Evolutionary conservation across 371 early-diverging fungal genomes (phyloP).

Genomic region (Mortierella sp.): DNA sequence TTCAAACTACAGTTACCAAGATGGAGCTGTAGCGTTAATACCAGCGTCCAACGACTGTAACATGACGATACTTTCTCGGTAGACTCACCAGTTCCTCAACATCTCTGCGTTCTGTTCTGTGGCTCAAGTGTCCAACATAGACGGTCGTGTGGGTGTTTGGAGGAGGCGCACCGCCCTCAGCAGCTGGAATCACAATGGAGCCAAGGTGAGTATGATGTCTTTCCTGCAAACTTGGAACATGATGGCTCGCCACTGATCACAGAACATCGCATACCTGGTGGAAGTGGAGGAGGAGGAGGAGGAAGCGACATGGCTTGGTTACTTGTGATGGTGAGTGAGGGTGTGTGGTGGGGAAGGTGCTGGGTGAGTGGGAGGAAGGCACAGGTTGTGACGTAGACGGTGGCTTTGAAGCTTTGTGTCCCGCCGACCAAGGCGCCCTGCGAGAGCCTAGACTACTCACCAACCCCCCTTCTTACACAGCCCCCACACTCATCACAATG

Average conservation of each 20-base stretch:
- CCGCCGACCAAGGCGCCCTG: too few species aligned
- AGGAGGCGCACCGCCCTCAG: slow-evolving; percentile 35
- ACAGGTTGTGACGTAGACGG: too few species aligned
- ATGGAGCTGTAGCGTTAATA: background rate
- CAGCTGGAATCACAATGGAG: slow-evolving; percentile 15
- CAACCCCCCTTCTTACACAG: background rate
- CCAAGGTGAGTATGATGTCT: background rate
- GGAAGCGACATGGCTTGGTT: slow-evolving; percentile 18
- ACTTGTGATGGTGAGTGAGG: background rate
- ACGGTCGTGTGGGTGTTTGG: slow-evolving; percentile 40
- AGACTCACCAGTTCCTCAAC: slow-evolving; percentile 55
- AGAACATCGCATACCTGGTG: background rate
- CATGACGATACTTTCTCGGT: background rate
- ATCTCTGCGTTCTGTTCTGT: slow-evolving; percentile 55
- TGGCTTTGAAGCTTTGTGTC: too few species aligned
- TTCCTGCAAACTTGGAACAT: too few species aligned
- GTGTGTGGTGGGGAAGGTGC: background rate
- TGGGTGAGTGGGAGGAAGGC: too few species aligned
- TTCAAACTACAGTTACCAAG: slow-evolving; percentile 31
- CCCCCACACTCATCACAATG: slow-evolving; percentile 18
- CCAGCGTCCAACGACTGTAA: background rate
- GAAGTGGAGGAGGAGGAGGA: slow-evolving; percentile 47
- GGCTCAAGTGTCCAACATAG: slow-evolving; percentile 56
- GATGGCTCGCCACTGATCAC: too few species aligned
- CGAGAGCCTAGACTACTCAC: background rate